phyloP scores from a whole-genome alignment of 345 rosid species.

The Anastatica hierochuntica region DNA sequence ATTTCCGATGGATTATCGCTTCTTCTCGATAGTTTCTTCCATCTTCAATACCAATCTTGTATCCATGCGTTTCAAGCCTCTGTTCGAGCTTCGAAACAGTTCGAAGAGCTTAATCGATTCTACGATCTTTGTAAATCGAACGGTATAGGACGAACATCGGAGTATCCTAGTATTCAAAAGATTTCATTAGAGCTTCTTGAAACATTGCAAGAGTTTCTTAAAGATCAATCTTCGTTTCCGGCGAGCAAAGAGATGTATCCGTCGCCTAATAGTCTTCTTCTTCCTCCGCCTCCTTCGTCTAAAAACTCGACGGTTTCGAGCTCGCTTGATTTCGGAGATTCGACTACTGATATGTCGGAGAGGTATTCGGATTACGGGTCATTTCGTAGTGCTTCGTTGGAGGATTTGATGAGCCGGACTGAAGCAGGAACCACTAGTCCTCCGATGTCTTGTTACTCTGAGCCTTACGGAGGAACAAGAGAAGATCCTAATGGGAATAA shows the following conservation, averaged over 20 bases:
- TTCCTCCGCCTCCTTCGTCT: conserved; percentile 4
- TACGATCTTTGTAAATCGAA: conserved; percentile 42
- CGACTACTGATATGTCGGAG: conserved; percentile 18
- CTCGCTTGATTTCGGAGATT: conserved; percentile 21
- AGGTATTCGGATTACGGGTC: conserved; percentile 33
- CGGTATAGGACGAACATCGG: conserved; percentile 61
- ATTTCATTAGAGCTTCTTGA: conserved; percentile 65
- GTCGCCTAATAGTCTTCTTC: conserved; percentile 18
- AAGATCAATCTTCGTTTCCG: conserved; percentile 61
- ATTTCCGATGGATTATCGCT: conserved; percentile 53
- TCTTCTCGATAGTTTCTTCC: conserved; percentile 63
- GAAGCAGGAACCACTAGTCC: conserved; percentile 32
- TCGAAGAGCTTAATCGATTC: conserved; percentile 50
- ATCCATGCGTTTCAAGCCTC: conserved; percentile 52
- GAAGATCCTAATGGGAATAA: conserved; percentile 14
- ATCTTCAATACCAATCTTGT: conserved; percentile 52
- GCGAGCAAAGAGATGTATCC: conserved; percentile 15
- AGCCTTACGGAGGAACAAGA: conserved; percentile 24
- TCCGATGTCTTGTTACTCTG: conserved; percentile 24
- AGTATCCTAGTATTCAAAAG: conserved; percentile 69
- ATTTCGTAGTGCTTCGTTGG: conserved; percentile 34
- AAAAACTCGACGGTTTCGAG: conserved; percentile 14
- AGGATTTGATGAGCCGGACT: conserved; percentile 40
- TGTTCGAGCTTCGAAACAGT: conserved; percentile 57
- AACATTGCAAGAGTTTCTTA: conserved; percentile 68